Percentiles rank a stretch among this genome's conserved stretches.
phyloP scores from a whole-genome alignment of 2,329 filamentous ascomycete species.

The Coniochaeta sp. region DNA sequence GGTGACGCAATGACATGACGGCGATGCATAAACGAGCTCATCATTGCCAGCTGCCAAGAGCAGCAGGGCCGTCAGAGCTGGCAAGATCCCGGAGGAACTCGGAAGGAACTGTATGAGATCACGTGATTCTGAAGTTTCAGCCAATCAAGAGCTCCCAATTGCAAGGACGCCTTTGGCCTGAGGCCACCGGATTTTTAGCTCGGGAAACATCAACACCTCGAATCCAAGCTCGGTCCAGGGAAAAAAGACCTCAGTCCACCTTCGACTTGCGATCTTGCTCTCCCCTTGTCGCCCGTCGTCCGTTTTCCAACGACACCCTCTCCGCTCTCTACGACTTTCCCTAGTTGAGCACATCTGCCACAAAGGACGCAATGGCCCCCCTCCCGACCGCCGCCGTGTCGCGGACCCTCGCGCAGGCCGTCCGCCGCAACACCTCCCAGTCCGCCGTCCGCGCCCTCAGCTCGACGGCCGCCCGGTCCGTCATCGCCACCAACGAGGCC shows the following conservation, averaged over 20 bases:
- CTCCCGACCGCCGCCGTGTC: conserved; percentile 61
- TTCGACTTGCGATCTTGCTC: conserved; percentile 7
- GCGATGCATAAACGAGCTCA: too few relatives aligned
- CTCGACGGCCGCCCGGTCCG: conserved; percentile 42
- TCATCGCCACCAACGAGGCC: conserved; percentile 29
- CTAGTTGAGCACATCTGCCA: conserved; percentile 12
- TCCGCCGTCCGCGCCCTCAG: conserved; percentile 47
- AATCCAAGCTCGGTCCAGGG: conserved; percentile 18
- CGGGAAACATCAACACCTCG: conserved; percentile 13
- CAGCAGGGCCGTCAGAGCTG: background rate
- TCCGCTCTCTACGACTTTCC: conserved; percentile 8
- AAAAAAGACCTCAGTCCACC: conserved; percentile 43
- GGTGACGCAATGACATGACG: background rate
- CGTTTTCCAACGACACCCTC: conserved; percentile 17
- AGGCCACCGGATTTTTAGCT: conserved; percentile 32
- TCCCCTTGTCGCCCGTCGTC: conserved; percentile 15
- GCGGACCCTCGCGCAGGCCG: conserved; percentile 58
- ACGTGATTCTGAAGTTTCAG: conserved; percentile 10
- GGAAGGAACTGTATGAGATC: background rate
- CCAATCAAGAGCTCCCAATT: conserved; percentile 43
- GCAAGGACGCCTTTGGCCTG: conserved; percentile 26
- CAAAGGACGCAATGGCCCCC: conserved; percentile 50
- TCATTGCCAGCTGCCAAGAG: background rate
- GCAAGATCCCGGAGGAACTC: background rate
- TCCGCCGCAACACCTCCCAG: conserved; percentile 22